phyloP scores from a whole-genome alignment of 2,329 filamentous ascomycete genomes.

The Ilyonectria robusta region DNA sequence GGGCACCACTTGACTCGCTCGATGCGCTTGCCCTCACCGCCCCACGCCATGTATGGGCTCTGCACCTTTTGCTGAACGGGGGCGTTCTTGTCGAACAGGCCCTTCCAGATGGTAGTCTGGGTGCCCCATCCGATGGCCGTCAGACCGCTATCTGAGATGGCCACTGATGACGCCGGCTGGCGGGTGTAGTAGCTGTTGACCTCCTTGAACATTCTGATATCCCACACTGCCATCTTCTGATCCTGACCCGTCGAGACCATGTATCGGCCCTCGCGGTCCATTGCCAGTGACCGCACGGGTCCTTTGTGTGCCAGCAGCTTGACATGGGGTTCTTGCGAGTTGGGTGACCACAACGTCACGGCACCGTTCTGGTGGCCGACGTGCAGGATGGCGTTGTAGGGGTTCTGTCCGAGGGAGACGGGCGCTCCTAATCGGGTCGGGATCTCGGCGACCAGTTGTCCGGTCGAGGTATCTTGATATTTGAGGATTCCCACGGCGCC shows the following conservation, averaged over 20 bases:
- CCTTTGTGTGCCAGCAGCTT: slow-evolving; percentile 93
- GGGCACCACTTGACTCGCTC: slow-evolving; percentile 93
- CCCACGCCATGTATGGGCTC: slow-evolving; percentile 94
- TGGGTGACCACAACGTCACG: slow-evolving; percentile 96
- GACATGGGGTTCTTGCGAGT: slow-evolving; percentile 86
- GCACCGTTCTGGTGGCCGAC: slow-evolving; percentile 95
- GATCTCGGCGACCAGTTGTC: slow-evolving; percentile 87
- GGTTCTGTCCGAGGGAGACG: slow-evolving; percentile 88
- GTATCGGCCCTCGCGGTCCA: slow-evolving; percentile 92
- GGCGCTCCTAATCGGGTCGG: slow-evolving; percentile 88
- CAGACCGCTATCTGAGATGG: slow-evolving; percentile 90
- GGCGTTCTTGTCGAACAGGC: slow-evolving; percentile 82
- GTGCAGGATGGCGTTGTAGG: slow-evolving; percentile 91
- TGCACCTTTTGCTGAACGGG: slow-evolving; percentile 84
- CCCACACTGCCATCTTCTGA: slow-evolving; percentile 93
- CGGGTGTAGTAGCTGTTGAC: slow-evolving; percentile 90
- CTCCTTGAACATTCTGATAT: slow-evolving; percentile 93
- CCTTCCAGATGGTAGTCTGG: slow-evolving; percentile 90
- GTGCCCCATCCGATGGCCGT: slow-evolving; percentile 95
- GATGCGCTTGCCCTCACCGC: slow-evolving; percentile 84
- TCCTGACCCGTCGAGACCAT: slow-evolving; percentile 97
- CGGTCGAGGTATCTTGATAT: slow-evolving; percentile 96
- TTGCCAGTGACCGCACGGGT: slow-evolving; percentile 85
- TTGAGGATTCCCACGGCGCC: slow-evolving; percentile 88
- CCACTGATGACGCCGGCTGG: slow-evolving; percentile 84